Evolutionary conservation across 257 asterid species (phyloP).

Genomic region (Solanum dulcamara): DNA sequence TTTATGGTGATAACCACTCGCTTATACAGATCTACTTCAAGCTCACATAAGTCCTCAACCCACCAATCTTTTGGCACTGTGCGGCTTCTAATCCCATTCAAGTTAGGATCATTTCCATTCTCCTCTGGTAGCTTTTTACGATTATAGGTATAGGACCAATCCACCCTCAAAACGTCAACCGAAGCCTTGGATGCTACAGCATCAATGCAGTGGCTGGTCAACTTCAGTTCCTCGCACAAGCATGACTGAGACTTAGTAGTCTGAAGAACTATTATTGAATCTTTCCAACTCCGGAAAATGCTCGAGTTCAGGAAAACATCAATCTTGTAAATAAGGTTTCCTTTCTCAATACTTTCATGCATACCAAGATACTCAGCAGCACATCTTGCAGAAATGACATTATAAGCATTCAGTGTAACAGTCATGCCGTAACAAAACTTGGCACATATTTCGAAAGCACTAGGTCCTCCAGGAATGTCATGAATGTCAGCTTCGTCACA

Average conservation of each 20-base stretch:
- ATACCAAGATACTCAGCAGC: constrained; percentile 93
- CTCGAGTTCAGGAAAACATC: constrained; percentile 80
- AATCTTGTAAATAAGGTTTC: constrained; percentile 75
- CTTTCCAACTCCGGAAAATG: constrained; percentile 91
- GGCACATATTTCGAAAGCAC: constrained; percentile 77
- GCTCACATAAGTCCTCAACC: constrained; percentile 88
- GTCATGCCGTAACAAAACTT: constrained; percentile 92
- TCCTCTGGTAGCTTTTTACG: constrained; percentile 70
- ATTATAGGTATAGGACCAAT: constrained; percentile 84
- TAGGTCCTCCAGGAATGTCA: constrained; percentile 82
- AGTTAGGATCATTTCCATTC: constrained; percentile 45
- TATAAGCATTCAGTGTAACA: constrained; percentile 75
- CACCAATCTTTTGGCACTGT: constrained; percentile 85
- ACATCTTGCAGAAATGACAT: constrained; percentile 65
- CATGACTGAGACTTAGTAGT: constrained; percentile 43
- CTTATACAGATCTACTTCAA: constrained; percentile 66
- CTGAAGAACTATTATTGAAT: constrained; percentile 84
- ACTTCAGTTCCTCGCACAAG: constrained; percentile 63
- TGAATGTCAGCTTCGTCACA: constrained; percentile 49
- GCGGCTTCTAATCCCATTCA: constrained; percentile 53
- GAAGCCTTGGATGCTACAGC: constrained; percentile 78
- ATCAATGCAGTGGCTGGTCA: constrained; percentile 59
- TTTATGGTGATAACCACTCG: constrained; percentile 43
- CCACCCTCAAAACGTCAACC: constrained; percentile 62
- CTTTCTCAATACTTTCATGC: constrained; percentile 75